Percentiles rank a stretch among this genome's conserved stretches.
Evolutionary conservation across 345 rosid species (phyloP).

Genomic region (Eutrema japonicum): DNA sequence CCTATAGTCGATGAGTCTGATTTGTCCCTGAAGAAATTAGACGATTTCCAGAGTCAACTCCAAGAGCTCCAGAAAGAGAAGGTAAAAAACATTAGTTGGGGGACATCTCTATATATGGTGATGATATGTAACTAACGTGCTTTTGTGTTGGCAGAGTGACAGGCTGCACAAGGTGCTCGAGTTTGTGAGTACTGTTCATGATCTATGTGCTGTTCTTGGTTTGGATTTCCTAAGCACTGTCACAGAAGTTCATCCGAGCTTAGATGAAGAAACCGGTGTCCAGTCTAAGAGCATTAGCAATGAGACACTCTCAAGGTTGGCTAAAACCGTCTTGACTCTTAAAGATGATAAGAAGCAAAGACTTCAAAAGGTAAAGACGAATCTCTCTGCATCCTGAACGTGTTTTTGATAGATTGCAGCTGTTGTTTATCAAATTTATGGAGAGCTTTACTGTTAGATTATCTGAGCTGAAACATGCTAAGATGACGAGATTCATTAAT

Average conservation of each 20-base stretch:
- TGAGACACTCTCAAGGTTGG: slow-evolving; percentile 84
- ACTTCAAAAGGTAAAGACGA: slow-evolving; percentile 70
- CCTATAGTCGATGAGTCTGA: slow-evolving; percentile 88
- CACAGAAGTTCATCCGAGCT: slow-evolving; percentile 96
- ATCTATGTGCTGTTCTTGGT: slow-evolving; percentile 89
- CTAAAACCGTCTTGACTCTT: slow-evolving; percentile 75
- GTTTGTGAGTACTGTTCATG: slow-evolving; percentile 91
- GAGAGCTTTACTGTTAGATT: neutral
- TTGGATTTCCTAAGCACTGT: slow-evolving; percentile 87
- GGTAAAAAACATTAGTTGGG: slow-evolving; percentile 48
- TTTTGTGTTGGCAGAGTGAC: slow-evolving; percentile 64
- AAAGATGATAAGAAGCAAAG: slow-evolving; percentile 94
- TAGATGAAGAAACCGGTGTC: slow-evolving; percentile 70
- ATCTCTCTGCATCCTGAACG: neutral
- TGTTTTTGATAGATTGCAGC: neutral
- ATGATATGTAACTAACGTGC: slow-evolving; percentile 19
- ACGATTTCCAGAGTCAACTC: slow-evolving; percentile 79
- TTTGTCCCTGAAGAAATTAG: slow-evolving; percentile 76
- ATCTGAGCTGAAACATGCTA: slow-evolving; percentile 12
- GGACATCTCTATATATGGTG: neutral
- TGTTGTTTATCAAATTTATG: slow-evolving; percentile 1
- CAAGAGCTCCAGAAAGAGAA: slow-evolving; percentile 97
- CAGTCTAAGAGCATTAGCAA: slow-evolving; percentile 97
- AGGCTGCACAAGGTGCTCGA: slow-evolving; percentile 91
- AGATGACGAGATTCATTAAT: neutral